A percentile compares a stretch with the other conserved stretches of the same genome.
These are phyloP conservation scores for Debaryomyces singareniensis DNA, from an alignment of 1,139 yeast species.

Conservation along the genomic window DNA sequence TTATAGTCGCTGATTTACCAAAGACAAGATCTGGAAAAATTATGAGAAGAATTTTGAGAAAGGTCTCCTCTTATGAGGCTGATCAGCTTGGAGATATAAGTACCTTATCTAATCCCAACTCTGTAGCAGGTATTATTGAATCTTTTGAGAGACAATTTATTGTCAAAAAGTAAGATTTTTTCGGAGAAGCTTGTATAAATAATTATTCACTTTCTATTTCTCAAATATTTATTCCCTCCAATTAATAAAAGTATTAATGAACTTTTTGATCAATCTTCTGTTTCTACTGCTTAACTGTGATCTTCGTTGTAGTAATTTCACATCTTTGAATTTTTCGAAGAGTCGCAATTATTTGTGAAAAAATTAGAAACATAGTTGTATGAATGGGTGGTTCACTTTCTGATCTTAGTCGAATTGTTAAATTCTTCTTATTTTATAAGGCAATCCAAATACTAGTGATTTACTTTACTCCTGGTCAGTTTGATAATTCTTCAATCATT, in stretches of 20 bases:
- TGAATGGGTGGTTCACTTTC: background rate
- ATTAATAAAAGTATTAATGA: no score
- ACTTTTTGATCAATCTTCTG: background rate
- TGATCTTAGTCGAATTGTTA: no score
- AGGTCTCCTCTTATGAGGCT: constrained; percentile 82
- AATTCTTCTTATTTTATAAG: constrained; percentile 21
- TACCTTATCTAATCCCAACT: constrained; percentile 82
- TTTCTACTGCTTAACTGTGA: background rate
- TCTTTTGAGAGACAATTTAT: constrained; percentile 42
- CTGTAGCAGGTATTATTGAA: constrained; percentile 69
- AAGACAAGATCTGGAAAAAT: constrained; percentile 98
- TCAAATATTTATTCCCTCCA: background rate
- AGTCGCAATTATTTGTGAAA: no score
- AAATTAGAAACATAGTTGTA: constrained; percentile 2
- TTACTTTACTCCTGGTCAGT: constrained; percentile 26
- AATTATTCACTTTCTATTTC: background rate
- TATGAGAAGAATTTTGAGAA: constrained; percentile 96
- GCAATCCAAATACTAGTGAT: constrained; percentile 23
- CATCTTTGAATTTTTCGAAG: background rate
- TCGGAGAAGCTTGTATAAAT: background rate
- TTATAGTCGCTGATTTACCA: constrained; percentile 86
- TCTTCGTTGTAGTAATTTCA: background rate
- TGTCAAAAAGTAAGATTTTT: constrained; percentile 34
- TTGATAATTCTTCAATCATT: constrained; percentile 35
- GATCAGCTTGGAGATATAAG: constrained; percentile 91